phyloP scores from a whole-genome alignment of 257 asterid genomes.

The Solanum bulbocastanum region DNA sequence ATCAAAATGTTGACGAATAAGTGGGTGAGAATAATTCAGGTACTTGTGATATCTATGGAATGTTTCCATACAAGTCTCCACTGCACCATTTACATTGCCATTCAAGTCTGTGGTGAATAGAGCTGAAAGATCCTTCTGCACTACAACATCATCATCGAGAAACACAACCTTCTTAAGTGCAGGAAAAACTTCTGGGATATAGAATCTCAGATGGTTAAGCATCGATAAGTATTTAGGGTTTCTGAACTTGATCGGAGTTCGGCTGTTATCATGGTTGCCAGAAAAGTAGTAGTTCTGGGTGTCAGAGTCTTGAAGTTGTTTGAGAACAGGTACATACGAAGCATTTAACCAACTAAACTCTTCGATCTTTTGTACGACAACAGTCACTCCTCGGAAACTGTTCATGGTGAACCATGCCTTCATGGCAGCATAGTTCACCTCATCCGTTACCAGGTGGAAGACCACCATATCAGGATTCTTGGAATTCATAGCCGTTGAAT shows the following conservation, averaged over 20 bases:
- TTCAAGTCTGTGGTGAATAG: constrained; percentile 29
- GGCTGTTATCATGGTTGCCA: constrained; percentile 22
- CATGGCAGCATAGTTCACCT: constrained; percentile 42
- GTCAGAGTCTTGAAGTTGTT: constrained; percentile 37
- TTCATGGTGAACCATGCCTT: constrained; percentile 41
- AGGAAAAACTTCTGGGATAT: constrained; percentile 38
- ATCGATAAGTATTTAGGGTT: constrained; percentile 41
- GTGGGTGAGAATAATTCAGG: constrained; percentile 33
- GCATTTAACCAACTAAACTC: constrained; percentile 37
- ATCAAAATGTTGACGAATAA: constrained; percentile 32
- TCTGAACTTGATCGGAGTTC: constrained; percentile 31
- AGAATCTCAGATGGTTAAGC: constrained; percentile 45
- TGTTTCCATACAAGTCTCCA: constrained; percentile 42
- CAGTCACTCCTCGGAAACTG: constrained; percentile 28
- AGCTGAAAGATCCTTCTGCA: constrained; percentile 33
- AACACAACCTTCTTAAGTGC: constrained; percentile 29
- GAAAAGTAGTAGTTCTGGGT: constrained; percentile 33
- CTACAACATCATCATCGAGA: constrained; percentile 40
- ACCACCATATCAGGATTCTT: constrained; percentile 24
- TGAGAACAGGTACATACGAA: constrained; percentile 35
- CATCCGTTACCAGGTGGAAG: constrained; percentile 39
- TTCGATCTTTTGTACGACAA: constrained; percentile 33
- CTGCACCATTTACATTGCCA: constrained; percentile 46
- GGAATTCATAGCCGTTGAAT: constrained; percentile 29
- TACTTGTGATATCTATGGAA: constrained; percentile 42